phyloP scores from a whole-genome alignment of 345 rosid species.

The Brassica incana region DNA sequence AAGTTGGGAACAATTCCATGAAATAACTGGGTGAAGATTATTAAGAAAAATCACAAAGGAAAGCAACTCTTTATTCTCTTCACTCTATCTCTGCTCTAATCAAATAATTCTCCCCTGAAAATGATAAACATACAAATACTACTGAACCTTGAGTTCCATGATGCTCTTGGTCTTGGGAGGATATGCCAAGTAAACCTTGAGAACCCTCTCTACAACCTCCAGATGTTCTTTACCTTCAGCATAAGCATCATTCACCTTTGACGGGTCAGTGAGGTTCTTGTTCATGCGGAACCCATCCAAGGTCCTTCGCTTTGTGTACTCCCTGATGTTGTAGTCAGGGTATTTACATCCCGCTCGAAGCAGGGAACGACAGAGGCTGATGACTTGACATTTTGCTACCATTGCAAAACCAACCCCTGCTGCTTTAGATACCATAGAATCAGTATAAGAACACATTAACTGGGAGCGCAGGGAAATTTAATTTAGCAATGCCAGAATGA shows the following conservation, averaged over 20 bases:
- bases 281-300: constrained; percentile 66
- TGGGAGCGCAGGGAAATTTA: no score
- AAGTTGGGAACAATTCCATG: constrained; percentile 5
- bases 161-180: constrained; percentile 74
- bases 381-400: constrained; percentile 46
- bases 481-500: no score
- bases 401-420: constrained; percentile 17
- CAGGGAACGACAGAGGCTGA: constrained; percentile 62
- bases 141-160: constrained; percentile 59
- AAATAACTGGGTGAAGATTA: constrained; percentile 15
- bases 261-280: constrained; percentile 50
- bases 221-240: constrained; percentile 64
- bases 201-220: constrained; percentile 67
- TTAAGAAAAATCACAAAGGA: not conserved
- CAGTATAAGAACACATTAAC: no score
- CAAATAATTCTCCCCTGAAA: no score
- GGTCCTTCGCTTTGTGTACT: constrained; percentile 75
- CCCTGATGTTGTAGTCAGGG: constrained; percentile 77
- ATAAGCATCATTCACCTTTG: constrained; percentile 53
- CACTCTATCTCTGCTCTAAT: no score
- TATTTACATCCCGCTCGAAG: constrained; percentile 70
- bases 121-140: constrained; percentile 11
- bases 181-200: constrained; percentile 64
- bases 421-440: constrained; percentile 5
- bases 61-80: not conserved